These are phyloP conservation scores for Massariosphaeria phaeospora DNA, from an alignment of 495 filamentous ascomycete species.

Conservation along the genomic window DNA sequence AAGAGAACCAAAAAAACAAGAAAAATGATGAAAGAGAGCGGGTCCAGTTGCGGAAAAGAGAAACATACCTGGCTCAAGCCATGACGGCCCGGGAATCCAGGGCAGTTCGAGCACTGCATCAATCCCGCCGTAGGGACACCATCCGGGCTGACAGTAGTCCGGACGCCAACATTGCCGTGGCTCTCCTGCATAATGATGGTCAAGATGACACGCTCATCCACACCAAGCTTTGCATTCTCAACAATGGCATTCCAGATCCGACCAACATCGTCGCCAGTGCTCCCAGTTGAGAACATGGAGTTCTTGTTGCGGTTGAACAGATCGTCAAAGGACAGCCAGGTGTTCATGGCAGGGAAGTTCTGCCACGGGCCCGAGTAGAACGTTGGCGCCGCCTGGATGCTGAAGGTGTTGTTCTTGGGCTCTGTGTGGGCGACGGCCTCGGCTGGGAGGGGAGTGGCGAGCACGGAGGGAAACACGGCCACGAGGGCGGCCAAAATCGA, in stretches of 20 bases:
- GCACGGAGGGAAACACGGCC: background rate
- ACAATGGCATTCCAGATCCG: constrained; percentile 38
- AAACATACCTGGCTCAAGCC: constrained; percentile 41
- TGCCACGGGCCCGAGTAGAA: constrained; percentile 38
- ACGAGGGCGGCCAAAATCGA: background rate
- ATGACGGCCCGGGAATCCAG: constrained; percentile 24
- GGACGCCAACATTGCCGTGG: constrained; percentile 42
- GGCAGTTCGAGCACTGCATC: constrained; percentile 40
- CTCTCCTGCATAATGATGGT: constrained; percentile 47
- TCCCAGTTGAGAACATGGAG: constrained; percentile 36
- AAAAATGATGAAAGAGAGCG: constrained; percentile 15
- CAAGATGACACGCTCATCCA: constrained; percentile 46
- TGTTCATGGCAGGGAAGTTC: constrained; percentile 38
- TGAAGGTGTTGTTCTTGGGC: background rate
- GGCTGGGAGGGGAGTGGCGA: background rate
- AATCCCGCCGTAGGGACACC: constrained; percentile 39
- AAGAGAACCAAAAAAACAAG: background rate
- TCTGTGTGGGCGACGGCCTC: background rate
- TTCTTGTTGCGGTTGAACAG: constrained; percentile 43
- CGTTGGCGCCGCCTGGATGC: background rate
- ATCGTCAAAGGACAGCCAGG: constrained; percentile 40
- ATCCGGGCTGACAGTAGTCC: constrained; percentile 38
- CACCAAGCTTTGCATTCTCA: constrained; percentile 37
- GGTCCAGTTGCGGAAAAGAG: too few relatives aligned
- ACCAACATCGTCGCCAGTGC: constrained; percentile 40